Evolutionary conservation across 2,329 filamentous ascomycete genomes (phyloP), one percentile per base, ranked within the genome.

Genomic region (Didymellaceae sp.): DNA sequence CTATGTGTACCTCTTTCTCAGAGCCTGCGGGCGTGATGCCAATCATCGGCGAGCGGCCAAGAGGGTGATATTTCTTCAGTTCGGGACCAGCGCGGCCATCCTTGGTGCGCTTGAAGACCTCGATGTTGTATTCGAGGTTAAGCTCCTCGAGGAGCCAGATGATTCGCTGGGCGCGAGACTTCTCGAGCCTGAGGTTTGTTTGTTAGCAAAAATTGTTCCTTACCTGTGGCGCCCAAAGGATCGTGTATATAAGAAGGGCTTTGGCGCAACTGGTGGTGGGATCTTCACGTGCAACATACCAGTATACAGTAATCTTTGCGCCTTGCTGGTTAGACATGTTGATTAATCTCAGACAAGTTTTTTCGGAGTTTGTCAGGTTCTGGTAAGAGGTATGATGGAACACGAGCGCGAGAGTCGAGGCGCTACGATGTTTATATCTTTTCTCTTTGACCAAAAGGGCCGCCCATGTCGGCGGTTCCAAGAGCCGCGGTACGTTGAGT

Each of bases 91-190:
- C 92, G n/a, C 89, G 78, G 62, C 78, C 81, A 46, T 87, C 82
- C 49, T 74, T 64, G 30, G 72, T 70, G 28, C 92, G 87, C 72
- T 90, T 90, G 80, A 88, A 94, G 45, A 88, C 81, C 66, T 93
- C 85, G 50, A 97, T 76, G 55, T 92, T 84, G 74, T 96, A 96
- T 21, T 87, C 81, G 25, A 96, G 73, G 33, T 88, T 81, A 55
- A 94, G 85, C 73, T 93, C 90, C 70, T 94, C 89, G 33, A 96
- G 82, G 6, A 96, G 85, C 89, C 90, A 96, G 34, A 94, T 77
- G 51, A 93, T 88, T 55, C 90, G 86, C 73, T 95, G 90, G 10
- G 89, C 85, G 61, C 91, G 88, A 47, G 91, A 95, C 62, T 88
- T 80, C 62, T 93, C 84, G 54, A 96, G 87, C 91, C 91, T 95